A percentile compares a stretch with the other conserved stretches of the same genome.
phyloP scores from a whole-genome alignment of 305 asterid species.

The Solanum aculeatissimum region DNA sequence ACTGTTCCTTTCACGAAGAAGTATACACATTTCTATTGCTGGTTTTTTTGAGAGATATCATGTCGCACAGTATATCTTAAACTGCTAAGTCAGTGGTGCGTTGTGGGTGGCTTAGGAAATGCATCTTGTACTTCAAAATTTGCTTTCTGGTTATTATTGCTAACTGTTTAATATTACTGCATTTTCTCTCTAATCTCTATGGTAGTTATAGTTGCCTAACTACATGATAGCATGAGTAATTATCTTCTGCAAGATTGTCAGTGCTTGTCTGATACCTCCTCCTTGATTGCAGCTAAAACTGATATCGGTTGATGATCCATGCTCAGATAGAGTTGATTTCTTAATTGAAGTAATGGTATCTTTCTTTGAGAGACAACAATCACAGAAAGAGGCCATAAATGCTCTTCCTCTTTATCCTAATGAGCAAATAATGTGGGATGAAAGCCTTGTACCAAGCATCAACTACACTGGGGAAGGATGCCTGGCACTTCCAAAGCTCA shows the following conservation, averaged over 20 bases:
- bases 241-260: not conserved
- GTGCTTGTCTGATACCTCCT: not conserved
- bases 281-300: conserved; percentile 62
- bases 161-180: not conserved
- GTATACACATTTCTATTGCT: not conserved
- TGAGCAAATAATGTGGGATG: conserved; percentile 99
- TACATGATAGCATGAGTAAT: not conserved
- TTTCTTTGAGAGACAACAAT: conserved; percentile 85
- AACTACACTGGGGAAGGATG: conserved; percentile 99
- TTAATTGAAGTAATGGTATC: conserved; percentile 87
- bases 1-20: not conserved
- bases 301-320: conserved; percentile 71
- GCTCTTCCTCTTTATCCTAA: conserved; percentile 96
- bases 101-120: not conserved
- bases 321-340: conserved; percentile 94
- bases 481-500: conserved; percentile 95
- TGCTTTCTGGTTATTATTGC: not conserved
- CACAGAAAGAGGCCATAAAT: conserved; percentile 95
- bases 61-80: not conserved
- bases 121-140: not conserved
- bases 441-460: conserved; percentile 97
- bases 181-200: not conserved
- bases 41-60: not conserved
- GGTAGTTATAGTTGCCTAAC: not conserved
- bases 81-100: not conserved